A percentile compares a stretch with the other conserved stretches of the same genome.
Conservation (phyloP, 208 protist species). For the Perkinsela sp. region DNA sequence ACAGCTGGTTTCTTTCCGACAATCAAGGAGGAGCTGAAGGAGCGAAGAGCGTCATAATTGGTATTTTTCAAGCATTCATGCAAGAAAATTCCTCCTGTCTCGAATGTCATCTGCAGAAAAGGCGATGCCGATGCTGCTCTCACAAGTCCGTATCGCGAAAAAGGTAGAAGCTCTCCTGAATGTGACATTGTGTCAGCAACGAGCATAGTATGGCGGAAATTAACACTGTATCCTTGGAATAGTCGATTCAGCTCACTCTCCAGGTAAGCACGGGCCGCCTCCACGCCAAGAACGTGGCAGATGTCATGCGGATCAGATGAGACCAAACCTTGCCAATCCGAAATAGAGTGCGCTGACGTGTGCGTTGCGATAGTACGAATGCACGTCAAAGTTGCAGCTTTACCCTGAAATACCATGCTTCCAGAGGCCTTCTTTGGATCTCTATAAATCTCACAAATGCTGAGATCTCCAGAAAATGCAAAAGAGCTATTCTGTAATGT, state of each 20-base stretch:
- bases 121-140: constrained; percentile 47
- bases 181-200: constrained; percentile 60
- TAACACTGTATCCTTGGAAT: constrained; percentile 51
- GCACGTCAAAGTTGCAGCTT: not conserved
- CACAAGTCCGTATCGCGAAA: constrained; percentile 58
- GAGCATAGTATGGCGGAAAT: constrained; percentile 49
- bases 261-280: constrained; percentile 35
- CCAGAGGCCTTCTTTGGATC: not conserved
- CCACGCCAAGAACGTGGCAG: constrained; percentile 28
- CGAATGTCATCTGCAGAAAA: constrained; percentile 70
- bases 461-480: not conserved
- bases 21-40: constrained; percentile 57
- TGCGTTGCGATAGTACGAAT: not conserved
- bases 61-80: constrained; percentile 41
- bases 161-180: constrained; percentile 37
- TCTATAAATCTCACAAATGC: not conserved
- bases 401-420: not conserved
- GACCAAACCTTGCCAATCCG: not conserved
- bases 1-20: constrained; percentile 50
- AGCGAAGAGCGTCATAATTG: constrained; percentile 34
- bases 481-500: not conserved
- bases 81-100: constrained; percentile 41
- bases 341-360: not conserved
- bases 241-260: constrained; percentile 53
- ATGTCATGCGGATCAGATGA: constrained; percentile 64